Evolutionary conservation across 345 rosid genomes (phyloP).

Genomic region (Eucalyptus grandis): DNA sequence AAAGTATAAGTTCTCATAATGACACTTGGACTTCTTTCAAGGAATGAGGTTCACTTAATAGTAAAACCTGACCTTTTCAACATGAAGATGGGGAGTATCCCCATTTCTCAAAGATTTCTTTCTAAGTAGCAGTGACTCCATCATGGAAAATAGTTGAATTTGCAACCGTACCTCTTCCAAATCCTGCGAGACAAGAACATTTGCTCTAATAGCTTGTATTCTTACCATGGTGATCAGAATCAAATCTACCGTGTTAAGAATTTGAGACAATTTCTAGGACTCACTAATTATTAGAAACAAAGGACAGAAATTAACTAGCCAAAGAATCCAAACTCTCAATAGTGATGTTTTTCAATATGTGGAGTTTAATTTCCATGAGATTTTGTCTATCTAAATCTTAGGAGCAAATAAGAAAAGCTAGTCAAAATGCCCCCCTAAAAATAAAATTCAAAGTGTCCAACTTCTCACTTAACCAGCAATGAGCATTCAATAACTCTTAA

Average conservation of each 20-base stretch:
- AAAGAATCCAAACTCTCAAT: background rate
- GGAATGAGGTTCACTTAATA: background rate
- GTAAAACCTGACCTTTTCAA: conserved; percentile 45
- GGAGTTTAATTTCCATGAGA: background rate
- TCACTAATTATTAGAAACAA: background rate
- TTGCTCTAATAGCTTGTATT: background rate
- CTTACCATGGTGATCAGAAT: background rate
- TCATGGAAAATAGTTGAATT: conserved; percentile 42
- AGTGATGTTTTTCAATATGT: background rate
- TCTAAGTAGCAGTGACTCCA: conserved; percentile 60
- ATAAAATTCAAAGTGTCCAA: background rate
- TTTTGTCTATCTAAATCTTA: background rate
- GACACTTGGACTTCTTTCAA: background rate
- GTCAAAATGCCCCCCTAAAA: background rate
- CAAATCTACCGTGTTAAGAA: background rate
- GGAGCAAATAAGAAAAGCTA: background rate
- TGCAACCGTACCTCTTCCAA: conserved; percentile 46
- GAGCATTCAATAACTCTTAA: background rate
- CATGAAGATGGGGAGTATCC: conserved; percentile 48
- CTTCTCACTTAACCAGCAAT: background rate
- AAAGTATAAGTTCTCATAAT: background rate
- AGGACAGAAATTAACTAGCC: background rate
- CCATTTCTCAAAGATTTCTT: conserved; percentile 57
- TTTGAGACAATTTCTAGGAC: background rate
- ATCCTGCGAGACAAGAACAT: conserved; percentile 29